Evolutionary conservation across 345 rosid genomes (phyloP).

Genomic region (Toxicodendron radicans): DNA sequence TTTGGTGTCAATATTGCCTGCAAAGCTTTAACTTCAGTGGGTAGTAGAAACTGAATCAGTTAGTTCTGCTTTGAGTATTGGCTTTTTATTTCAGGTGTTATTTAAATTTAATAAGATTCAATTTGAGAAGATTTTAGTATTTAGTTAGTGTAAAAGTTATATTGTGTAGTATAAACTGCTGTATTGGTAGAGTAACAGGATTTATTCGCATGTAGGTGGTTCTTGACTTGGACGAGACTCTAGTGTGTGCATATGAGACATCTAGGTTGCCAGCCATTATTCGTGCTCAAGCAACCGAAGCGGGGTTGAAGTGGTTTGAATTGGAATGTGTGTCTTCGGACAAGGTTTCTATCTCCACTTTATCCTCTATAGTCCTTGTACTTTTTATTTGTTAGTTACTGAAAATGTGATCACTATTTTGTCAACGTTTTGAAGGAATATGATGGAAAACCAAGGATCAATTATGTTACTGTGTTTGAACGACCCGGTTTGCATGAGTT

Average conservation of each 20-base stretch:
- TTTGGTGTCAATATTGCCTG: not conserved
- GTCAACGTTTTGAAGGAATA: constrained; percentile 37
- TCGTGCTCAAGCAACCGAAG: constrained; percentile 47
- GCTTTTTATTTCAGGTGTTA: not conserved
- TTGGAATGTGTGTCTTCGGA: constrained; percentile 55
- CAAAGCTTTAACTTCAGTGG: not conserved
- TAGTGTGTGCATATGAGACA: constrained; percentile 63
- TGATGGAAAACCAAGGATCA: constrained; percentile 44
- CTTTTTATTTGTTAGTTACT: not conserved
- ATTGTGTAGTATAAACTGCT: constrained; percentile 2
- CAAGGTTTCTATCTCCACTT: constrained; percentile 32
- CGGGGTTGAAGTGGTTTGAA: constrained; percentile 66
- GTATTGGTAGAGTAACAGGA: not conserved
- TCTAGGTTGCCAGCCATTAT: constrained; percentile 46
- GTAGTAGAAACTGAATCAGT: not conserved
- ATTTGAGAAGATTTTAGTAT: not conserved
- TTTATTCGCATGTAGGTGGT: constrained; percentile 43
- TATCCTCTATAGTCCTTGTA: not conserved
- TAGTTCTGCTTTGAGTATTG: not conserved
- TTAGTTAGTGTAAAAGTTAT: not conserved
- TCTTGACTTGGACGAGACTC: constrained; percentile 72
- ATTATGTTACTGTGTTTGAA: constrained; percentile 55
- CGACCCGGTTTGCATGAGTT: constrained; percentile 61
- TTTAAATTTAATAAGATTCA: not conserved
- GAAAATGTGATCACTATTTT: not conserved